Conservation (phyloP, 176 grass and related monocot genomes). For the Pharus latifolius region DNA sequence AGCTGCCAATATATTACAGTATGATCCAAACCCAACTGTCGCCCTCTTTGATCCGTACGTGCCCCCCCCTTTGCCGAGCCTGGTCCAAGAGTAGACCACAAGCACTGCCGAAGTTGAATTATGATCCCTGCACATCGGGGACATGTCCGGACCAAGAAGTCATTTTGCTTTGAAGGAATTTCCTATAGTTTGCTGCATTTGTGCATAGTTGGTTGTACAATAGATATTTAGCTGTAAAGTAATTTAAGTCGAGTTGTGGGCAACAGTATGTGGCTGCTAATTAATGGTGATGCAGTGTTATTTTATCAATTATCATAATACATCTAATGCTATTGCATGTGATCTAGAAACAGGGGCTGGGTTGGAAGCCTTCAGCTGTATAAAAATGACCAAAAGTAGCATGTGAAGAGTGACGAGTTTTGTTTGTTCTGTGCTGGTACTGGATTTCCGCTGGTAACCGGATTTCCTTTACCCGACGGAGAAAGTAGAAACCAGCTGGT, state of each 20-base stretch:
- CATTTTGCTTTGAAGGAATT: background rate
- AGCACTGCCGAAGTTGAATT: background rate
- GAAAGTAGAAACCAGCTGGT: no score
- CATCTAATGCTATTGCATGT: background rate
- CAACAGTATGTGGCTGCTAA: background rate
- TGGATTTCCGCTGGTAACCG: no score
- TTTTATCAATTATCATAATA: background rate
- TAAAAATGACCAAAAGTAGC: no score
- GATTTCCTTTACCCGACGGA: no score
- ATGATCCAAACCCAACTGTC: constrained; percentile 45
- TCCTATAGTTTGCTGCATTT: background rate
- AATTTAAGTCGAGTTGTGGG: background rate
- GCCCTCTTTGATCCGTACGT: constrained; percentile 66
- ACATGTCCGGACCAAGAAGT: background rate
- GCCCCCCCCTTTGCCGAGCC: constrained; percentile 10
- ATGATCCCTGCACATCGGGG: background rate
- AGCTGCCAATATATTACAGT: constrained; percentile 80
- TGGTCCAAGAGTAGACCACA: background rate
- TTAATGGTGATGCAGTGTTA: background rate
- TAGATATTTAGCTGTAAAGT: constrained; percentile 20
- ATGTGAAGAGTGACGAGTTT: no score
- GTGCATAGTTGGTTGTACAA: constrained; percentile 38
- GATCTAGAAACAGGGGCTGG: no score
- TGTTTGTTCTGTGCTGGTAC: no score
- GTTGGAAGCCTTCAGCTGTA: no score